These are phyloP conservation scores for Mortierella sp. DNA, from an alignment of 371 early-diverging fungal species.

Conservation along the genomic window DNA sequence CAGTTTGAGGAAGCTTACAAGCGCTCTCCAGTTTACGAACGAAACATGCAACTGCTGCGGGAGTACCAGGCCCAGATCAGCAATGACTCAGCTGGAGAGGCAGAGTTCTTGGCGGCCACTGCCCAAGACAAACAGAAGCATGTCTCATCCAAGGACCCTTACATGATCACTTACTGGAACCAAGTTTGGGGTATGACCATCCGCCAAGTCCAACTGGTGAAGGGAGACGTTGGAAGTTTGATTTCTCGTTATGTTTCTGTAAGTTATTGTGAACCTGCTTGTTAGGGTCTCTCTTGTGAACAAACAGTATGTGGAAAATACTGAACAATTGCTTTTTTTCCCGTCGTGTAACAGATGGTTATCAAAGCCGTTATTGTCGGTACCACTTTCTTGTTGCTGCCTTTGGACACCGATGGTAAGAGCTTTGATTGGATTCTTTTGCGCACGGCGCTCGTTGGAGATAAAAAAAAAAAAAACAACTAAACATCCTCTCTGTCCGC, in stretches of 20 bases:
- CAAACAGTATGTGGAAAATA: background rate
- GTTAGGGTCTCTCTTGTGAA: too few relatives aligned
- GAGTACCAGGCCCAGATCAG: conserved; percentile 57
- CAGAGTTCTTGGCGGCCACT: conserved; percentile 65
- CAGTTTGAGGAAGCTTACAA: conserved; percentile 63
- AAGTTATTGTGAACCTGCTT: background rate
- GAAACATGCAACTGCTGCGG: conserved; percentile 57
- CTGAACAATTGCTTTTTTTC: background rate
- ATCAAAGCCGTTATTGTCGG: conserved; percentile 74
- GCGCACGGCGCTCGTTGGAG: background rate
- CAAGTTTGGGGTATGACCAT: conserved; percentile 70
- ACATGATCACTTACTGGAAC: conserved; percentile 69
- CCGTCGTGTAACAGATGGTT: conserved; percentile 35
- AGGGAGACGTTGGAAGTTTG: conserved; percentile 62
- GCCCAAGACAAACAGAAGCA: conserved; percentile 67
- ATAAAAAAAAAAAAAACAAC: background rate
- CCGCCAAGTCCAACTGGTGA: conserved; percentile 70
- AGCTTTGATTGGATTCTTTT: background rate
- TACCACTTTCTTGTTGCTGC: conserved; percentile 71
- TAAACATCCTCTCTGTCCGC: conserved; percentile 16
- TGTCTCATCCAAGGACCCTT: conserved; percentile 64
- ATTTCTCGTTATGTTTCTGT: conserved; percentile 67
- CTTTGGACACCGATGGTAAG: conserved; percentile 61
- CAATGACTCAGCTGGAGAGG: conserved; percentile 43
- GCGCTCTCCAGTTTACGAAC: conserved; percentile 51